Evolutionary conservation across 2,329 filamentous ascomycete species (phyloP).

Genomic region (Trichoderma afroharzianum): DNA sequence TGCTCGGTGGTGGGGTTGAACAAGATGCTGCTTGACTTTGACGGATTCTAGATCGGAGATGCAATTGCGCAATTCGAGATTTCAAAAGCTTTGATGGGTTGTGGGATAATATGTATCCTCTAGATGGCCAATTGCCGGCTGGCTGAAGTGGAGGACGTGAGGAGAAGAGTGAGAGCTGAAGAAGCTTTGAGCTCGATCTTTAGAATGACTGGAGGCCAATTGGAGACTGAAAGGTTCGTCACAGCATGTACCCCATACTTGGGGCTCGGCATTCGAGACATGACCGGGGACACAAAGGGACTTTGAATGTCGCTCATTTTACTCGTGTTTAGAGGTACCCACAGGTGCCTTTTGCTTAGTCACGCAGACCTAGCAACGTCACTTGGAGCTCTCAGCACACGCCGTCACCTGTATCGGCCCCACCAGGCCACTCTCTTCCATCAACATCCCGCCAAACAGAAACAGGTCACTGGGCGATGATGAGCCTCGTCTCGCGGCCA

Average conservation of each 20-base stretch:
- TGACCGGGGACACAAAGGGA: not conserved
- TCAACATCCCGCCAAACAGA: conserved; percentile 11
- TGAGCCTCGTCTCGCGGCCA: conserved; percentile 38
- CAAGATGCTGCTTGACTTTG: not conserved
- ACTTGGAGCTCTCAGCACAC: not conserved
- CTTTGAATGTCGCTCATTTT: not conserved
- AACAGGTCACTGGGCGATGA: conserved; percentile 21
- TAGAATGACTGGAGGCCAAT: not conserved
- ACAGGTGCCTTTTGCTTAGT: conserved; percentile 1
- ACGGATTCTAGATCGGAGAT: not conserved
- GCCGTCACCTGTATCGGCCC: not conserved
- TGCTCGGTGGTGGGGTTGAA: not conserved
- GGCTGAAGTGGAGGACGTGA: not conserved
- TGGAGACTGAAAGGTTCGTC: conserved; percentile 2
- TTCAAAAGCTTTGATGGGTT: not conserved
- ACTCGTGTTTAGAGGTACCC: not conserved
- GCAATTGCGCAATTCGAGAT: not conserved
- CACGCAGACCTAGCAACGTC: not conserved
- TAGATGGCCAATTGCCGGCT: not conserved
- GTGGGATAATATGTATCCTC: not conserved
- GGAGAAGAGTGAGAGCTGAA: not conserved
- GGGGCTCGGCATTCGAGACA: not conserved
- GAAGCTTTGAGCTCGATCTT: conserved; percentile 10
- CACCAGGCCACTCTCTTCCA: not conserved
- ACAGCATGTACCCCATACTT: conserved; percentile 12